These are phyloP conservation scores for Ceratobasidium theobromae DNA, from an alignment of 1,284 basidiomycete species.

Conservation along the genomic window DNA sequence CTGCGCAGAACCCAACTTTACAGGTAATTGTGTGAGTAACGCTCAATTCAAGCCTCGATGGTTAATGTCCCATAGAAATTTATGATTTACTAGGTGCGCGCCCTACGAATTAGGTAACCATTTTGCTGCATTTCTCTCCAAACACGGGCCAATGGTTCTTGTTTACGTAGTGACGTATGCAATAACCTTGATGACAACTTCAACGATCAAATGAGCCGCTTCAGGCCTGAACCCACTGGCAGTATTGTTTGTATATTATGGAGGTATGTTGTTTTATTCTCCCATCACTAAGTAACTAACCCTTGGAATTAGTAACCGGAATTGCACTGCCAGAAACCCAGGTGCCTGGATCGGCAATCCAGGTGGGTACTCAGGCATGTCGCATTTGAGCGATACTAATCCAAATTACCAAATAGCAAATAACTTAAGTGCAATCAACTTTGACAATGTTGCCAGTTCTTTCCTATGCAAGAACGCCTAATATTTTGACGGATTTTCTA, in stretches of 20 bases:
- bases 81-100: background rate
- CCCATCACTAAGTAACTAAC: background rate
- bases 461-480: conserved; percentile 6
- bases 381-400: background rate
- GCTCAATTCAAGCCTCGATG: background rate
- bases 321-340: background rate
- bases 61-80: background rate
- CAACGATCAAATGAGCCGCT: conserved; percentile 9
- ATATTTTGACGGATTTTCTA: background rate
- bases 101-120: background rate
- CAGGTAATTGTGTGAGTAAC: background rate
- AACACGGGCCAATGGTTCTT: no score
- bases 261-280: background rate
- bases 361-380: background rate
- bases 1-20: background rate
- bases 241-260: background rate
- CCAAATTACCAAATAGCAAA: background rate
- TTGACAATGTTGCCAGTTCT: conserved; percentile 6
- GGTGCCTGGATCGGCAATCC: background rate
- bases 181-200: conserved; percentile 9
- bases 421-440: background rate
- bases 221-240: conserved; percentile 4
- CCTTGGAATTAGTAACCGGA: background rate
- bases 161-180: background rate
- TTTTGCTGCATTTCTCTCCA: no score